Evolutionary conservation across 2,329 filamentous ascomycete genomes (phyloP).

Genomic region (Colletotrichum horii): DNA sequence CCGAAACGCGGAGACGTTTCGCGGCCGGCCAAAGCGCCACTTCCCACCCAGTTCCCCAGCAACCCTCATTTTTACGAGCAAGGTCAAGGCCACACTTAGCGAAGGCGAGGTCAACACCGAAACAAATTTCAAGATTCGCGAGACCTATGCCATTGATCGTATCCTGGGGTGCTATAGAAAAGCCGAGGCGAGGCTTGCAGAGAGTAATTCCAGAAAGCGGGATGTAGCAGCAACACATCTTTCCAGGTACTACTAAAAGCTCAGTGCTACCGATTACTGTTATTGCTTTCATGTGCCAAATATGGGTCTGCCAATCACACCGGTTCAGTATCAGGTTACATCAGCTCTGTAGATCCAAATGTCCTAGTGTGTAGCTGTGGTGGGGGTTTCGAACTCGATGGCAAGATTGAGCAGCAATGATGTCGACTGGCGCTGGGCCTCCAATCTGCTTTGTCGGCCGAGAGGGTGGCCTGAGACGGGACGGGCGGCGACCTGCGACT

Average conservation of each 20-base stretch:
- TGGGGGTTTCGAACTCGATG: neutral
- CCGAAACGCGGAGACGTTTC: constrained; percentile 17
- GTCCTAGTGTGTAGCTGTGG: neutral
- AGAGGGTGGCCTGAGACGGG: neutral
- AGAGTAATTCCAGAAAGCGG: neutral
- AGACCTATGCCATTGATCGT: neutral
- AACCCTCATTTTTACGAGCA: neutral
- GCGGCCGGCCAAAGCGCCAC: constrained; percentile 16
- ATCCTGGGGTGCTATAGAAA: neutral
- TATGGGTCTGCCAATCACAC: neutral
- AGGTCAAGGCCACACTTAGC: neutral
- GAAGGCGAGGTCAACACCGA: neutral
- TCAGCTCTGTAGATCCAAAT: neutral
- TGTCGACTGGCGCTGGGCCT: neutral
- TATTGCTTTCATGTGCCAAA: neutral
- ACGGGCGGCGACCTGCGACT: neutral
- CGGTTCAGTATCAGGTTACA: neutral
- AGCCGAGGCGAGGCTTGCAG: neutral
- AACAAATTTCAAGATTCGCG: neutral
- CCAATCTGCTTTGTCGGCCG: neutral
- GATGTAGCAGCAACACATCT: neutral
- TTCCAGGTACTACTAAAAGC: neutral
- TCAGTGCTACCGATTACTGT: neutral
- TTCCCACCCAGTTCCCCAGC: neutral
- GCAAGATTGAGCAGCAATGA: neutral